These are phyloP conservation scores for Nidularia pulvinata DNA, from an alignment of 768 basidiomycete species.

Conservation along the genomic window DNA sequence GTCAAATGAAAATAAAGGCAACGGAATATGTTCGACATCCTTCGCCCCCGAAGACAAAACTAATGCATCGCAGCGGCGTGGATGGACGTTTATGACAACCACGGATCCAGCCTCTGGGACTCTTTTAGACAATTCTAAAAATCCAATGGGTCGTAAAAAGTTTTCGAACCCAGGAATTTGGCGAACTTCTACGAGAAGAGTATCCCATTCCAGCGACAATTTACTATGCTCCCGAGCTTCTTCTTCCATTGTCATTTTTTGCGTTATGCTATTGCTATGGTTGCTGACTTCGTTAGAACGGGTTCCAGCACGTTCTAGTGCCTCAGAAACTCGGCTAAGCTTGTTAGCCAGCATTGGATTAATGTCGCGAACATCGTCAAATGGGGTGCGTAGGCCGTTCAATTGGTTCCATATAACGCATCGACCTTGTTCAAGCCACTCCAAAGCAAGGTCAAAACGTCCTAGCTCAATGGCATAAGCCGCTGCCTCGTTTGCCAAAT, in stretches of 20 bases:
- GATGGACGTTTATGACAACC: neutral
- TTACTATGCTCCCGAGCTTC: neutral
- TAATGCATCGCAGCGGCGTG: neutral
- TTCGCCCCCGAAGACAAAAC: too few species aligned
- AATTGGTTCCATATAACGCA: slow-evolving; percentile 16
- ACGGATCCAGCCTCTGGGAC: neutral
- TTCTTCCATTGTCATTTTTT: neutral
- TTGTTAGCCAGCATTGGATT: slow-evolving; percentile 14
- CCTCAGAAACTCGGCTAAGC: neutral
- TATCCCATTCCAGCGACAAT: neutral
- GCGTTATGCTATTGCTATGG: neutral
- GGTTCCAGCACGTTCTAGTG: neutral
- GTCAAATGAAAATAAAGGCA: too few species aligned
- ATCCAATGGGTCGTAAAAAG: neutral
- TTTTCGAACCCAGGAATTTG: neutral
- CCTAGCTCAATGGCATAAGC: too few species aligned
- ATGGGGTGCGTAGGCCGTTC: slow-evolving; percentile 11
- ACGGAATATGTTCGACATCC: too few species aligned
- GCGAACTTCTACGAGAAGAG: neutral
- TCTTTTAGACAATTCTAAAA: neutral
- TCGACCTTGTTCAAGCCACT: too few species aligned
- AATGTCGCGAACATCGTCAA: slow-evolving; percentile 9
- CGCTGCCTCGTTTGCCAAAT: too few species aligned
- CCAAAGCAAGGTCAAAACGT: too few species aligned
- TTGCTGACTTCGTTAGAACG: neutral